Evolutionary conservation across 306 rosid genomes (phyloP), one percentile per base, ranked within the genome.

Genomic region (Vigna hirtella): DNA sequence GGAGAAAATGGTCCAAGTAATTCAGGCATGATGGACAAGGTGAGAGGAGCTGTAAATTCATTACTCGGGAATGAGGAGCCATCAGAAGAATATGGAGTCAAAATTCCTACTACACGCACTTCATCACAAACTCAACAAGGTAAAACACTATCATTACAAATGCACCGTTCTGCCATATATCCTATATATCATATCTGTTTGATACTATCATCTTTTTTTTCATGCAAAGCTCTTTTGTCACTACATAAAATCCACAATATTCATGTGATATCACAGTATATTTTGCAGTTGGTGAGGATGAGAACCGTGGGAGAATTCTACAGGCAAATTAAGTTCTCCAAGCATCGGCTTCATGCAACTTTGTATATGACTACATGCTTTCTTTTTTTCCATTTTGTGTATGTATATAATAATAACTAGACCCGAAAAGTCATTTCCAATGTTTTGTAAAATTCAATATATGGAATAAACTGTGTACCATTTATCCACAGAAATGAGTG

Each of bases 41-140:
- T 95, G 78, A 92, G 47, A 82, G 96, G 87, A 70, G 96, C 93
- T 77, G 91, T 95, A 3, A 76, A 63, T 83, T 93, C 99, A 48
- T 75, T 95, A 72, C 86, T 89, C 3, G 49, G 83, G 62, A 86
- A 86, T 18, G 89, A 85, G 12, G 93, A 87, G 42, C 70, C 81
- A 10, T 38, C 83, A 48, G 83, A 78, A 72, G 77, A 72, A 61
- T 15, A 77, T 67, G 68, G 20, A 42, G 64, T 52, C 10, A 79
- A 85, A 8, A 85, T 50, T 63, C 70, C 91, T 42, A 62, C 85
- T n/a, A 22, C 30, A 52, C 62, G 56, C 12, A 6, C 79, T 38
- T 81, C 93, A 3, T 57, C 89, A 12, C 83, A 79, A 32, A 63
- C 87, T 76, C 85, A 70, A 64, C 80, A 82, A 83, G 93, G 96